Conservation (phyloP, 192 early-diverging fungal species). For the Coemansia sp. region DNA sequence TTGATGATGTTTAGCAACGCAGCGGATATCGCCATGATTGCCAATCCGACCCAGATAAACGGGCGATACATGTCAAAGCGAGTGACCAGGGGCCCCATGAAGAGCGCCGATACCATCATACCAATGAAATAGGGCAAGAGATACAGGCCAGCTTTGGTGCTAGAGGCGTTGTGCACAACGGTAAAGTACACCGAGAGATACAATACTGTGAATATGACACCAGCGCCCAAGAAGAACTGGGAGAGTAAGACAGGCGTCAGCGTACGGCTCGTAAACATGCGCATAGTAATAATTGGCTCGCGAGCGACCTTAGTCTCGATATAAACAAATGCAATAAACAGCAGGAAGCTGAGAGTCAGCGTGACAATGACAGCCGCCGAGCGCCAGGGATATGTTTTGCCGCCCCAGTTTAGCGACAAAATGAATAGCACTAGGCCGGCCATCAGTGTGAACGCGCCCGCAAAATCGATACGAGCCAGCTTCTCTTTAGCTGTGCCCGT, state of each 20-base stretch:
- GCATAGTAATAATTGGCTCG: slow-evolving; percentile 72
- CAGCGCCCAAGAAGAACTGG: slow-evolving; percentile 34
- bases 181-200: slow-evolving; percentile 43
- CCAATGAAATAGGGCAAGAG: slow-evolving; percentile 37
- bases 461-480: slow-evolving; percentile 63
- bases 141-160: slow-evolving; percentile 25
- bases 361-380: slow-evolving; percentile 54
- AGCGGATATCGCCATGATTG: slow-evolving; percentile 18
- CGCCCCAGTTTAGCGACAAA: slow-evolving; percentile 75
- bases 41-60: slow-evolving; percentile 35
- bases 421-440: slow-evolving; percentile 62
- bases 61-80: slow-evolving; percentile 33
- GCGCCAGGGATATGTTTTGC: slow-evolving; percentile 68
- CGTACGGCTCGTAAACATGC: slow-evolving; percentile 30
- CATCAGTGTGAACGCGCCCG: slow-evolving; percentile 61
- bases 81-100: slow-evolving; percentile 26
- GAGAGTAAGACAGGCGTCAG: slow-evolving; percentile 20
- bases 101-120: slow-evolving; percentile 22
- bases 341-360: slow-evolving; percentile 49
- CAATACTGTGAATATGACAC: slow-evolving; percentile 28
- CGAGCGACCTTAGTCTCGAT: slow-evolving; percentile 63
- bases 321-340: slow-evolving; percentile 59
- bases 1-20: slow-evolving; percentile 29
- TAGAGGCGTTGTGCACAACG: slow-evolving; percentile 20
- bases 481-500: slow-evolving; percentile 47